Base-by-base conservation (phyloP, 164 flowering plant genomes). In the Aristolochia fimbriata region DNA sequence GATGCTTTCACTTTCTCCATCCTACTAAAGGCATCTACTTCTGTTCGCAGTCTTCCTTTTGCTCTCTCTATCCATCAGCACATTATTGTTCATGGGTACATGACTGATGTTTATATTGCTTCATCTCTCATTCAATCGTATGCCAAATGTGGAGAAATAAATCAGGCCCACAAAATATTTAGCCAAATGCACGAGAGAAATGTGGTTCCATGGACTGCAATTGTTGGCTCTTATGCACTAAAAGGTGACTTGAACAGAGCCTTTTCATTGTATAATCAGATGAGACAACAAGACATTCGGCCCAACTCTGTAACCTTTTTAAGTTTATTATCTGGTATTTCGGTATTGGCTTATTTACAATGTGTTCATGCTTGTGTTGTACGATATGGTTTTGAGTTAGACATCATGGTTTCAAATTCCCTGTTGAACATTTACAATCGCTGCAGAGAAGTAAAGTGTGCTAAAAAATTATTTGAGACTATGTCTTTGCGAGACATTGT, bases 191-290 rank as follows among this genome's bases (percentile, higher is more conserved):
- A 82, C 53, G 66, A 71, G 0, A 80, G 79, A 74, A 80, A 79
- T 64, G 83, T 86, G 31, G 86, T 87, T 47, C 84, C 91, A 12
- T 91, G 93, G 88, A 82, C 85, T 45, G 77, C 83, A 0, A 80
- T 91, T 20, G 76, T 91, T n/a, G 76, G 90, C 12, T 84, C 85
- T 60, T 83, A 86, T 67, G 73, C 86, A 1, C 76, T 75, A 0
- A 41, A 22, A 22, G 84, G 87, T 1, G 75, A 81, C 45, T 59
- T 74, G 19, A 62, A 60, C 30, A 47, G n/a, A 24, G 81, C 85
- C 1, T 77, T 84, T 56, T 64, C 46, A 24, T 24, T 84, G 87
- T 80, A 73, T 55, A 73, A 73, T 61, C 37, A 63, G 62, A 86
- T 91, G 97, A 68, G 73, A 49, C 22, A 27, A 4, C 50, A 76